Percentiles rank a stretch among this genome's conserved stretches.
Evolutionary conservation across 1,284 basidiomycete species (phyloP).

Genomic region (Leccinum insolens): DNA sequence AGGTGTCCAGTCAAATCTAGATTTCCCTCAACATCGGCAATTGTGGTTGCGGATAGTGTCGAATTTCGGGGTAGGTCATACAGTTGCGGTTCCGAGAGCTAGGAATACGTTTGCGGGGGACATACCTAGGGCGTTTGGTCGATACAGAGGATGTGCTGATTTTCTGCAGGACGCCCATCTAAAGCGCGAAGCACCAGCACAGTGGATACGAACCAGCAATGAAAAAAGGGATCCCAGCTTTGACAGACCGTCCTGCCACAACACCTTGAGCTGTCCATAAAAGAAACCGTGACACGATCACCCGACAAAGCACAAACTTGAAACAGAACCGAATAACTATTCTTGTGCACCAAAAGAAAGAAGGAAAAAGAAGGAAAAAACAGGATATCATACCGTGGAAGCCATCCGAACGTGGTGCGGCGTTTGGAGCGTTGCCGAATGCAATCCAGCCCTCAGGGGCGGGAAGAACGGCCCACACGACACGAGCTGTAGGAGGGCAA

Average conservation of each 20-base stretch:
- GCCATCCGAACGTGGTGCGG: slow-evolving; percentile 50
- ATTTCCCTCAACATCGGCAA: slow-evolving; percentile 10
- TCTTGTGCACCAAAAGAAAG: no score
- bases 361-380: no score
- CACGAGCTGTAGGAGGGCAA: slow-evolving; percentile 60
- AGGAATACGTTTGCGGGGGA: slow-evolving; percentile 65
- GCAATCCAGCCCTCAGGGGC: slow-evolving; percentile 62
- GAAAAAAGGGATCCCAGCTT: no score
- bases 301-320: no score
- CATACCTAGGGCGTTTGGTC: slow-evolving; percentile 62
- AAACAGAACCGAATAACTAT: no score
- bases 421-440: slow-evolving; percentile 63
- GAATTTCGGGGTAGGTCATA: slow-evolving; percentile 40
- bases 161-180: slow-evolving; percentile 75
- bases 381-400: slow-evolving; percentile 30
- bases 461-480: slow-evolving; percentile 78
- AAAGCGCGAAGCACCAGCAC: no score
- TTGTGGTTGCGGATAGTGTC: slow-evolving; percentile 28
- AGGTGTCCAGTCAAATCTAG: no score
- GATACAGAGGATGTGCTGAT: slow-evolving; percentile 51
- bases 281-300: no score
- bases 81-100: slow-evolving; percentile 74
- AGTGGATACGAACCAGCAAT: no score
- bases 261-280: no score
- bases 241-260: no score